Conservation (phyloP, 208 protist species). For the Wallacemonas rigidus region DNA sequence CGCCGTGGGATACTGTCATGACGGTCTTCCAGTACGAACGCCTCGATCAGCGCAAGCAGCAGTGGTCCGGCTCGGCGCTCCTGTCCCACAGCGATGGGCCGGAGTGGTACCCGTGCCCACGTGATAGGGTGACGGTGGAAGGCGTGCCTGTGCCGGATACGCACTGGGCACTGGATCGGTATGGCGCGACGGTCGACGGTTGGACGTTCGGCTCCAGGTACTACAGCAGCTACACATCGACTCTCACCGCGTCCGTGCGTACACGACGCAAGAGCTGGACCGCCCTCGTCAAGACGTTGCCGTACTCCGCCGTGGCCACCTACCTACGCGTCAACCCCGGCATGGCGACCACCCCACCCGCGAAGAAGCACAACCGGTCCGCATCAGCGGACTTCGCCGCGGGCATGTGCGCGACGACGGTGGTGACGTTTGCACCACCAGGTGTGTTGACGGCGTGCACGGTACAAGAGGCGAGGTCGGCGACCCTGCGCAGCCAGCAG, state of each 20-base stretch:
- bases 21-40: constrained; percentile 83
- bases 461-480: constrained; percentile 27
- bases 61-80: constrained; percentile 44
- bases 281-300: constrained; percentile 47
- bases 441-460: constrained; percentile 38
- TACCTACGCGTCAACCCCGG: constrained; percentile 48
- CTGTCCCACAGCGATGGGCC: constrained; percentile 56
- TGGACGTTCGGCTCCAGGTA: constrained; percentile 81
- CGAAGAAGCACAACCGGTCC: constrained; percentile 6
- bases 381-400: constrained; percentile 18
- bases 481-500: constrained; percentile 5
- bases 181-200: constrained; percentile 70
- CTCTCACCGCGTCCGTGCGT: constrained; percentile 33
- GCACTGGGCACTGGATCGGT: constrained; percentile 67
- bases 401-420: constrained; percentile 6
- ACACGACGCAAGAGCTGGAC: constrained; percentile 79
- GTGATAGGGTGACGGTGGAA: constrained; percentile 45
- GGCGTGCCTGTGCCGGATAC: constrained; percentile 26
- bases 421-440: constrained; percentile 31
- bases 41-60: constrained; percentile 26
- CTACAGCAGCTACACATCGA: constrained; percentile 62
- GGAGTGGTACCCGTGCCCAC: constrained; percentile 65
- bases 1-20: constrained; percentile 54
- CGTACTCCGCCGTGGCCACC: constrained; percentile 47
- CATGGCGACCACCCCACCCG: constrained; percentile 37